A percentile compares a stretch with the other conserved stretches of the same genome.
Evolutionary conservation across 805 yeast species (phyloP).

Genomic region (Candida coquimbonensis): DNA sequence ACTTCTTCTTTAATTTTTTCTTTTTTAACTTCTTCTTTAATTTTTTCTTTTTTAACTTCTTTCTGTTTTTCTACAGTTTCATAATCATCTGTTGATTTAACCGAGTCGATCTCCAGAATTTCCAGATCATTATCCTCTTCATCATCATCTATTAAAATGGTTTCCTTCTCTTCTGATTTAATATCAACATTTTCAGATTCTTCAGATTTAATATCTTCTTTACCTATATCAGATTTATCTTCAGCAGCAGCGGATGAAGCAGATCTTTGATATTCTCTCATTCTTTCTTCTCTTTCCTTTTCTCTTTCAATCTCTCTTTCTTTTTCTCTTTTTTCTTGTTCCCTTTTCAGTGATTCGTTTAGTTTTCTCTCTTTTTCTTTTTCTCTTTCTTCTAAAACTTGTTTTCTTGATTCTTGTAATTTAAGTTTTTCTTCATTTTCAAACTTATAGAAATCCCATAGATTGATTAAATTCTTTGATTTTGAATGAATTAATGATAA

Average conservation of each 20-base stretch:
- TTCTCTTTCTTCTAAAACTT: slow-evolving; percentile 10
- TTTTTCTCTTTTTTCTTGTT: slow-evolving; percentile 3
- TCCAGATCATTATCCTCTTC: neutral
- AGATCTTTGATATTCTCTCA: neutral
- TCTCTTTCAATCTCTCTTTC: neutral
- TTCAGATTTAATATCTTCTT: slow-evolving; percentile 1
- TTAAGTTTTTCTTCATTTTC: slow-evolving; percentile 34
- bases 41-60: neutral
- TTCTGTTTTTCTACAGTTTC: neutral
- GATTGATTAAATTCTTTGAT: slow-evolving; percentile 40
- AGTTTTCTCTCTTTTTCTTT: slow-evolving; percentile 3
- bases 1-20: neutral
- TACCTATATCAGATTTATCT: slow-evolving; percentile 3
- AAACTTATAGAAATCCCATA: slow-evolving; percentile 52
- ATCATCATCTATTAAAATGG: neutral
- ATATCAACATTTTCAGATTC: neutral
- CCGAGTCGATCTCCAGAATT: no score
- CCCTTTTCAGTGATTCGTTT: slow-evolving; percentile 1
- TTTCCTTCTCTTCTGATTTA: neutral
- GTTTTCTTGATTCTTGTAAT: slow-evolving; percentile 13
- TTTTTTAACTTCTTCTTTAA: neutral
- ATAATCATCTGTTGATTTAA: neutral
- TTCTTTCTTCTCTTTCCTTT: slow-evolving; percentile 15
- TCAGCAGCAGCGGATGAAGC: neutral
- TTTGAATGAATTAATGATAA: slow-evolving; percentile 58